Evolutionary conservation across 345 rosid genomes (phyloP), one percentile per base, ranked within the genome.

Genomic region (Anastatica hierochuntica): DNA sequence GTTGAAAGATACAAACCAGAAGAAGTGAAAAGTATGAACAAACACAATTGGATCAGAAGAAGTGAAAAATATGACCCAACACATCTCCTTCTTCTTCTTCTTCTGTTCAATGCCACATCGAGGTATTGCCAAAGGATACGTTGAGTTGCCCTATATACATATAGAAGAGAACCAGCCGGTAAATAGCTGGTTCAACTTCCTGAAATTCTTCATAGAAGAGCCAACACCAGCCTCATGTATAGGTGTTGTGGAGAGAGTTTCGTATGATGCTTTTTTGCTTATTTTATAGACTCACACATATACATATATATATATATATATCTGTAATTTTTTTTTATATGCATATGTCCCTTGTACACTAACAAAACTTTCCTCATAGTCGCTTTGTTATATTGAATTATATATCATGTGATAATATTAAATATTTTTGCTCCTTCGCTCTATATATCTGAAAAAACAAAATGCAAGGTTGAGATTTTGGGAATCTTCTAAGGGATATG

Each of bases 401-500:
- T 41, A 29, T 29, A n/a, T 41, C 19, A 37, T 46, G 14, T 37
- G 45, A 37, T 58, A 10, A 37, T 36, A 47, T 57, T 18, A 10
- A 39, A 39, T 35, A n/a, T n/a, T n/a, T 18, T 23, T 23, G 29
- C 48, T 8, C n/a, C 33, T 15, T 44, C 33, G 15, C 10, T 20
- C 15, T 13, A 17, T 15, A 21, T 33, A n/a, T n/a, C 14, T 60
- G 13, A 19, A 17, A 27, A 4, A 41, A 11, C 20, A 8, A 50
- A 8, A 5, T 61, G 20, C 34, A 10, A 30, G 29, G 39, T 43
- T 43, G 53, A 35, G 39, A 43, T 33, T 34, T 42, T 51, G 27
- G 53, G 67, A 62, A 62, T 62, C 67, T 62, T 53, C 60, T 13
- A 20, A 53, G n/a, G 67, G 60, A 62, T 62, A 53, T 62, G 60